phyloP scores from a whole-genome alignment of 169 alveolate species.

The Condylostoma magnum region DNA sequence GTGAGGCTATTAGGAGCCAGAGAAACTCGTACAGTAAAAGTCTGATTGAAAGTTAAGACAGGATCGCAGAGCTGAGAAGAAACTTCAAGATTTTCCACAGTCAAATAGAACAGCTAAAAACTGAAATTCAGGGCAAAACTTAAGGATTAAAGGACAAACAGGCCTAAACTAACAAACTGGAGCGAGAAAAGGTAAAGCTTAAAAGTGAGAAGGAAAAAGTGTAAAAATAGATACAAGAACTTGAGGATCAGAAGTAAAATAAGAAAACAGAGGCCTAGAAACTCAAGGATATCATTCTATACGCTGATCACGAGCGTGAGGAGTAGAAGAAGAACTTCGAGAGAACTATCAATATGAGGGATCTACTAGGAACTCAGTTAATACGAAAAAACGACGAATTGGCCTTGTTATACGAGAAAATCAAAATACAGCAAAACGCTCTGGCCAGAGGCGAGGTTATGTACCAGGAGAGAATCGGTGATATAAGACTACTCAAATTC shows the following conservation, averaged over 20 bases:
- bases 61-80: conserved; percentile 88
- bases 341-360: conserved; percentile 84
- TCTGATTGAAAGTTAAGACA: conserved; percentile 89
- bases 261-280: conserved; percentile 74
- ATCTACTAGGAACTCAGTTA: conserved; percentile 88
- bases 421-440: conserved; percentile 86
- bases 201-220: conserved; percentile 66
- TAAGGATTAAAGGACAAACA: conserved; percentile 77
- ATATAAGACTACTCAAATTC: conserved; percentile 73
- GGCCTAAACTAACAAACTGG: conserved; percentile 66
- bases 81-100: conserved; percentile 86
- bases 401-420: conserved; percentile 90
- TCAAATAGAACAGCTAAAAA: conserved; percentile 88
- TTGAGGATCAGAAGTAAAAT: conserved; percentile 49
- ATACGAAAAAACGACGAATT: conserved; percentile 90
- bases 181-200: conserved; percentile 70
- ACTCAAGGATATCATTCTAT: conserved; percentile 84
- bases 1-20: conserved; percentile 92
- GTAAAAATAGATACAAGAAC: conserved; percentile 55
- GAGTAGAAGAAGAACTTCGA: conserved; percentile 85
- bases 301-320: conserved; percentile 82
- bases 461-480: conserved; percentile 79
- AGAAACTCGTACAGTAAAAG: conserved; percentile 89
- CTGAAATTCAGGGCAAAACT: conserved; percentile 86
- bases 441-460: conserved; percentile 87